Evolutionary conservation across 2,329 filamentous ascomycete genomes (phyloP), one percentile per base, ranked within the genome.

Genomic region (Pestalotiopsis sp.): DNA sequence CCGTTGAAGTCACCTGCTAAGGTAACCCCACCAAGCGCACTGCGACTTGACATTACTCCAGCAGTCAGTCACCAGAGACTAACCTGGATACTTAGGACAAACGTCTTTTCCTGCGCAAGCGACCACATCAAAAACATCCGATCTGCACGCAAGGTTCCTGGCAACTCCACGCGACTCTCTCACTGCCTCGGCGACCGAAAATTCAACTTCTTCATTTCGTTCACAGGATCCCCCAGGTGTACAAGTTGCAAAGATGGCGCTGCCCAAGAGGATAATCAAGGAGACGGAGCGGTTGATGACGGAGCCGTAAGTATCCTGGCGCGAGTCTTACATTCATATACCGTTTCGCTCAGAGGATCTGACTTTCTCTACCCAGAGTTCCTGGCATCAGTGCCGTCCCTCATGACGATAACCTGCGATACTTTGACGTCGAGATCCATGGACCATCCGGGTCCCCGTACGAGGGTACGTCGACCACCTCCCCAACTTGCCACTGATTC

Each of bases 361-460:
- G 56, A 67, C 60, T 27, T 13, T 11, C 69, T 67, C 65, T 58
- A 4, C 70, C 69, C 77, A 98, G 95, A 72, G 96, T 99, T 39
- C 94, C 95, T 38, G 96, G 96, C 70, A 99, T 99, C 83, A 97
- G 93, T 77, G 96, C 96, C 64, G 87, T 97, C 66, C 97, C 97
- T 63, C 96, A 98, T 80, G 94, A 98, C 76, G 96, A 99, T 76
- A 99, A 99, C 83, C 89, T 98, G 69, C 90, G 96, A 75, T 99
- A 99, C 83, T 99, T 99, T 77, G 97, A 99, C 80, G 97, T 99
- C 74, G 94, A 93, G 76, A 98, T 99, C 78, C 91, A 98, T 78
- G 95, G 95, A 5, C 95, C 95, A 25, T 90, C 91, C 52, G 92
- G 95, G 78, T 98, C 95, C 68, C 96, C 96, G 70, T 98, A 98